Evolutionary conservation across 2,329 filamentous ascomycete species (phyloP), one percentile per base, ranked within the genome.

Genomic region (Cryphonectria japonica): DNA sequence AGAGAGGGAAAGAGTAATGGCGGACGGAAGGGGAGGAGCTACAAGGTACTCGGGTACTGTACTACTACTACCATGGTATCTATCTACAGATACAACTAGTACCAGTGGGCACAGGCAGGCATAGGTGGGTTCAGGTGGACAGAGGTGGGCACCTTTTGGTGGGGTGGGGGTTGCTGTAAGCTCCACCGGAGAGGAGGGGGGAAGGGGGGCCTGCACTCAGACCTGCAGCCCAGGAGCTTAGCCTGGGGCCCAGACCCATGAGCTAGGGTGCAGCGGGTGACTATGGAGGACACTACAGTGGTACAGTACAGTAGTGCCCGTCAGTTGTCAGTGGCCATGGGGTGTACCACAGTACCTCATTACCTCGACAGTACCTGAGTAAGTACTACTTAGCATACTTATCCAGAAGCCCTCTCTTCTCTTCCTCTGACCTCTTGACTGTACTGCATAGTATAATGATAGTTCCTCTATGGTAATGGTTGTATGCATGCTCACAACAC

Each of bases 91-190:
- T 22, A 50, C 43, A 50, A 22, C 43, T 50, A 50, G 43, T 50
- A 50, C 43, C 43, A 22, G 43, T 64, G 62, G 57, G 29, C 54
- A 26, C 29, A 64, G 64, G 64, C 19, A 32, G 29, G 37, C 32
- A 52, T 26, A 63, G 66, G 60, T 41, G 54, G 66, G 65, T 8
- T 32, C 57, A 16, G 57, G 52, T n/a, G 50, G 54, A 13, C 65
- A 66, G 9, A 32, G 65, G 66, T 64, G 65, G 67, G 61, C 67
- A 69, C 22, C 52, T 26, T 26, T 0, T 57, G 52, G 52, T 59
- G 54, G 54, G 54, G 54, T 59, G 54, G 54, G 54, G 54, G 54
- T 19, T 32, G 54, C 54, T 59, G 54, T 32, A 59, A 22, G 46
- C 54, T 59, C 54, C 54, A 59, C 54, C 54, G 19, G 54, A 13